These are phyloP conservation scores for Epichloe sp. DNA, from an alignment of 2,329 filamentous ascomycete species.

Conservation along the genomic window DNA sequence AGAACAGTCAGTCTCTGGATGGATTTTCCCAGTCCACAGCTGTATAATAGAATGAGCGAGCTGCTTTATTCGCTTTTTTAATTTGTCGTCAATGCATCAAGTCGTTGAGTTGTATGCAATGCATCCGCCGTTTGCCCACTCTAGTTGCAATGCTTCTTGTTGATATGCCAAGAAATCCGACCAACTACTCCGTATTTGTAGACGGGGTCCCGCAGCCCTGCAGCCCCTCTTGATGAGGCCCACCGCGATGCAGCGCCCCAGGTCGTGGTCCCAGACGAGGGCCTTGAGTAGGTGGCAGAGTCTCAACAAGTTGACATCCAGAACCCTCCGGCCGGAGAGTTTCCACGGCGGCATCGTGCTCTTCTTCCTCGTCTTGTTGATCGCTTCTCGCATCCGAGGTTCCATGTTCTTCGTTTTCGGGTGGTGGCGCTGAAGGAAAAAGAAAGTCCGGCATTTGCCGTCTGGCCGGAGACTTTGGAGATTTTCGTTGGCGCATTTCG, in stretches of 20 bases:
- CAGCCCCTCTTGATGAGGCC: conserved; percentile 4
- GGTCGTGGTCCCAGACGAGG: not conserved
- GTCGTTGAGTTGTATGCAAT: not conserved
- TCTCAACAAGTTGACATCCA: too few relatives aligned
- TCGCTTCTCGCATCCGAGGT: conserved; percentile 16
- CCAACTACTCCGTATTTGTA: not conserved
- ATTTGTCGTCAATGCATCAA: not conserved
- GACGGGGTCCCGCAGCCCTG: not conserved
- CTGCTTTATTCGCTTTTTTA: not conserved
- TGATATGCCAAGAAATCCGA: not conserved
- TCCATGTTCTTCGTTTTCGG: conserved; percentile 20
- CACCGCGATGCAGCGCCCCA: not conserved
- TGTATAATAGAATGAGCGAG: not conserved
- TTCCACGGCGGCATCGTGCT: too few relatives aligned
- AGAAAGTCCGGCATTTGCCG: conserved; percentile 38
- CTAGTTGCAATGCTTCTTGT: not conserved
- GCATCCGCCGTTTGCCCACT: not conserved
- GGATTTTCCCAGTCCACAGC: not conserved
- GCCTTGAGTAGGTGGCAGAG: too few relatives aligned
- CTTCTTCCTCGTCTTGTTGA: too few relatives aligned
- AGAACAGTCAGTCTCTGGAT: not conserved
- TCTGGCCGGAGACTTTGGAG: conserved; percentile 18
- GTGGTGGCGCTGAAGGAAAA: conserved; percentile 37
- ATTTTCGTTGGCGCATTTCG: conserved; percentile 45
- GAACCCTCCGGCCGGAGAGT: too few relatives aligned